These are phyloP conservation scores for Exsudoporus floridanus DNA, from an alignment of 1,284 basidiomycete genomes.

Conservation along the genomic window DNA sequence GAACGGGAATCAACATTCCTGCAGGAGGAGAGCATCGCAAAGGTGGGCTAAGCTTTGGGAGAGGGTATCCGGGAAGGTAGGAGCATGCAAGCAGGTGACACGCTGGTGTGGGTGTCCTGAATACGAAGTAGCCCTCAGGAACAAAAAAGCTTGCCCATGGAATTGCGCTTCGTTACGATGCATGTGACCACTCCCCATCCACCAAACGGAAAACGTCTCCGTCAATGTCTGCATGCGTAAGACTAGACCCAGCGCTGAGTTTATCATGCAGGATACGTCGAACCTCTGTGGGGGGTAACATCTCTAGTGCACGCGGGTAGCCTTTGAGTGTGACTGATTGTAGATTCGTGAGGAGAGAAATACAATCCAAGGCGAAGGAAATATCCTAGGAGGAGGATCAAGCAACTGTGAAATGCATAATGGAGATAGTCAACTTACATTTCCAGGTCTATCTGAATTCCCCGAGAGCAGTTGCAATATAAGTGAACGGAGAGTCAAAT, in stretches of 20 bases:
- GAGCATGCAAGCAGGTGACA: conserved; percentile 45
- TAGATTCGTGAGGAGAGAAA: background rate
- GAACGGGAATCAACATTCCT: conserved; percentile 58
- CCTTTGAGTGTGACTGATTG: background rate
- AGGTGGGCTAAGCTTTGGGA: conserved; percentile 42
- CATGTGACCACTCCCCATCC: conserved; percentile 8
- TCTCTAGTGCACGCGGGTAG: fast-evolving
- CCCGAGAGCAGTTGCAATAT: no score
- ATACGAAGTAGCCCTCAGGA: background rate
- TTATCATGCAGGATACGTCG: background rate
- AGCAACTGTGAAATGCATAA: background rate
- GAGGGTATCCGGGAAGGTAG: conserved; percentile 43
- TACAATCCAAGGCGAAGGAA: background rate
- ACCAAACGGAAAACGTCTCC: background rate
- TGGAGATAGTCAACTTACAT: background rate
- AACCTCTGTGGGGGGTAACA: background rate
- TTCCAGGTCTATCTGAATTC: background rate
- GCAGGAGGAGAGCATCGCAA: no score
- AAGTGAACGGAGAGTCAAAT: conserved; percentile 6
- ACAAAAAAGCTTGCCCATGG: background rate
- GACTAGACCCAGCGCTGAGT: background rate
- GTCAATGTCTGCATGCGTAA: background rate
- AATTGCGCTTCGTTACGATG: background rate
- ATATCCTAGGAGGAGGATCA: background rate
- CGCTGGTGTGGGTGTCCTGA: conserved; percentile 37